Percentiles rank a stretch among this genome's conserved stretches.
Evolutionary conservation across 441 rosid species (phyloP).

Genomic region (Populus hybrid): DNA sequence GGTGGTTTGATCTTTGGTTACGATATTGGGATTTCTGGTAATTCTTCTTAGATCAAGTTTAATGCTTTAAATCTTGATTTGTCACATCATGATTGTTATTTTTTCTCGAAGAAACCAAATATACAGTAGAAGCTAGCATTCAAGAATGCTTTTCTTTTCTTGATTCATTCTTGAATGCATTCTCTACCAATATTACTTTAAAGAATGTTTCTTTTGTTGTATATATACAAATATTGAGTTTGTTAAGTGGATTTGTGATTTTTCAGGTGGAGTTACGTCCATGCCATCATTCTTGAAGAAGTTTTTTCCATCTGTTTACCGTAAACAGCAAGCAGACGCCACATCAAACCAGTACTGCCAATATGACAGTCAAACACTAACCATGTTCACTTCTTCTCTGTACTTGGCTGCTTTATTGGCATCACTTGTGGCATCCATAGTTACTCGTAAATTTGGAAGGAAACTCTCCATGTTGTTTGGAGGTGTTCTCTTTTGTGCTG

Average conservation of each 20-base stretch:
- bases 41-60: neutral
- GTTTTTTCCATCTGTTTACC: conserved; percentile 68
- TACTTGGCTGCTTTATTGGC: conserved; percentile 75
- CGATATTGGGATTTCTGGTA: conserved; percentile 93
- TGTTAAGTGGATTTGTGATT: neutral
- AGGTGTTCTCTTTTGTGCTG: conserved; percentile 62
- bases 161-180: neutral
- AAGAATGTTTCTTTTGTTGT: neutral
- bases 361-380: conserved; percentile 62
- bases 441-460: conserved; percentile 60
- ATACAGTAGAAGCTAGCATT: neutral
- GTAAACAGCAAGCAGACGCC: conserved; percentile 39
- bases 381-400: conserved; percentile 86
- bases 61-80: neutral
- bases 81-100: no score
- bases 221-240: neutral
- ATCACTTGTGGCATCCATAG: conserved; percentile 55
- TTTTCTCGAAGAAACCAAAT: no score
- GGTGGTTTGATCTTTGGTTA: conserved; percentile 96
- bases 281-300: conserved; percentile 67
- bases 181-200: neutral
- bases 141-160: neutral
- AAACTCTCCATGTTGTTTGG: conserved; percentile 68
- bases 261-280: conserved; percentile 83
- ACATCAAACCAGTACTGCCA: conserved; percentile 70